These are phyloP conservation scores for Tetrapisispora nanseiensis DNA, from an alignment of 805 yeast genomes.

Conservation along the genomic window DNA sequence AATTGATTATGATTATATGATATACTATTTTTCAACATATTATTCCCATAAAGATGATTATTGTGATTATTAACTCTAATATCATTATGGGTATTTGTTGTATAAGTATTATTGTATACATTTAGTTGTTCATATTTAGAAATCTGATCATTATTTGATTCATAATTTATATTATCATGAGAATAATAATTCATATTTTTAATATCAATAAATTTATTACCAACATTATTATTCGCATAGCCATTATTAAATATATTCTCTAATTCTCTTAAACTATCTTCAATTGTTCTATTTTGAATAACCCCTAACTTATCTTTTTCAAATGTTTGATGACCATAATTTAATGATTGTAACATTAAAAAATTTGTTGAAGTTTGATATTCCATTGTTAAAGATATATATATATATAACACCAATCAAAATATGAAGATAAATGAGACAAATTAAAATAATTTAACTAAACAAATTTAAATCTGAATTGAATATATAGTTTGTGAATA, in stretches of 20 bases:
- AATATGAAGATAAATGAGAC: no score
- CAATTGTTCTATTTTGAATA: constrained; percentile 5
- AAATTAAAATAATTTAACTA: no score
- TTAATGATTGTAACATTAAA: background rate
- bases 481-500: no score
- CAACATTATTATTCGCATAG: no score
- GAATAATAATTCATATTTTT: background rate
- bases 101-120: no score
- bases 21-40: no score
- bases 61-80: background rate
- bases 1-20: background rate
- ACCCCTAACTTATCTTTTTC: background rate
- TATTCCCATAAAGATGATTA: background rate
- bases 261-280: constrained; percentile 15
- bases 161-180: background rate
- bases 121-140: background rate
- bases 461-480: no score
- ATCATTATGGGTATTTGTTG: no score
- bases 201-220: no score
- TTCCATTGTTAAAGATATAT: background rate
- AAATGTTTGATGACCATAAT: background rate
- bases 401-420: no score
- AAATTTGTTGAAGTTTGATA: background rate
- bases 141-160: background rate
- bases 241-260: constrained; percentile 4